These are phyloP conservation scores for Heimioporus sp. DNA, from an alignment of 768 basidiomycete genomes.

Conservation along the genomic window DNA sequence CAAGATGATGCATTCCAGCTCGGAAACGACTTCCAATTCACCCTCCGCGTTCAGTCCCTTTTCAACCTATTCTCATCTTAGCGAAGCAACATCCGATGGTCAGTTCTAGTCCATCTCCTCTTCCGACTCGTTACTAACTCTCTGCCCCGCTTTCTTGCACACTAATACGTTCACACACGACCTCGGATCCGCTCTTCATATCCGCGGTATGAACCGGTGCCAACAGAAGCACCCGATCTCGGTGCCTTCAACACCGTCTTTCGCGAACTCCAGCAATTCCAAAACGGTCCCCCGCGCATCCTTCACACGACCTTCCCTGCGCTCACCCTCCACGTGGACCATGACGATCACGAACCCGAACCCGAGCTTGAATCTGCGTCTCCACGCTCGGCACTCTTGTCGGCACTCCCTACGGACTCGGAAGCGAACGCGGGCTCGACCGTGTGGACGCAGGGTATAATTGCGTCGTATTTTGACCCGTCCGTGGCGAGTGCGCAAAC, in stretches of 20 bases:
- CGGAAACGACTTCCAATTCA: constrained; percentile 34
- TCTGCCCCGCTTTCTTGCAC: not conserved
- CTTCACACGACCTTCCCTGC: constrained; percentile 17
- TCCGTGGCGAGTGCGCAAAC: constrained; percentile 28
- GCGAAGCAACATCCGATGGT: constrained; percentile 57
- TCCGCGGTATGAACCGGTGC: constrained; percentile 1
- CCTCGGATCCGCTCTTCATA: constrained; percentile 10
- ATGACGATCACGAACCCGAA: constrained; percentile 21
- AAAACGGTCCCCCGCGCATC: constrained; percentile 39
- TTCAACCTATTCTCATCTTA: constrained; percentile 37
- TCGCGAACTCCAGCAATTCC: constrained; percentile 59
- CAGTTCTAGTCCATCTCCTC: constrained; percentile 2
- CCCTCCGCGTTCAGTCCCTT: constrained; percentile 38
- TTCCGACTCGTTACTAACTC: not conserved
- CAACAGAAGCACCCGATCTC: constrained; percentile 63
- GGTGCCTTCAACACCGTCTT: constrained; percentile 72
- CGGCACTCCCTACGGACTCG: constrained; percentile 27
- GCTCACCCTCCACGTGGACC: constrained; percentile 5
- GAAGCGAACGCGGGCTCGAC: constrained; percentile 54
- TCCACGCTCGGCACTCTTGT: constrained; percentile 21
- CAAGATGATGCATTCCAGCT: constrained; percentile 34
- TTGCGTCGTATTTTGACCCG: constrained; percentile 54
- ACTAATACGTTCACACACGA: not conserved
- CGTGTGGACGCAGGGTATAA: constrained; percentile 60
- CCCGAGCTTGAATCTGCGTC: constrained; percentile 28